Conservation (phyloP, 306 rosid genomes). For the Nissolia schottii region DNA sequence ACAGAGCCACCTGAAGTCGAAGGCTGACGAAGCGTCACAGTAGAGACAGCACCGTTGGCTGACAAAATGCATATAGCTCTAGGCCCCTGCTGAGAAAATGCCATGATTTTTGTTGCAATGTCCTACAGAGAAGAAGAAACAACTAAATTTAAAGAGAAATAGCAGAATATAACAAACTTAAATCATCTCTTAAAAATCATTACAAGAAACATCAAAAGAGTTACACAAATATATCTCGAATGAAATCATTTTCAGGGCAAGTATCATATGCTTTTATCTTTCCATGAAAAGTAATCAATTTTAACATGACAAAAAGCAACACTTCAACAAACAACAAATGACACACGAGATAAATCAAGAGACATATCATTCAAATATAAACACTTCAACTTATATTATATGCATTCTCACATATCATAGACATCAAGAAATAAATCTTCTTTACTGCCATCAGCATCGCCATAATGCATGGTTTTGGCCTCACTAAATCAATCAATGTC, state of each 20-base stretch:
- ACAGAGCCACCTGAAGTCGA: conserved; percentile 86
- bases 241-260: background rate
- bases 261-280: background rate
- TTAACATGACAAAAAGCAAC: background rate
- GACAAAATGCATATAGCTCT: conserved; percentile 82
- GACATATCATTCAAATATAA: too few species aligned
- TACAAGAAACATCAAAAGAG: background rate
- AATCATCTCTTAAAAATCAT: background rate
- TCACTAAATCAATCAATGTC: background rate
- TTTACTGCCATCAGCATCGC: background rate
- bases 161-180: background rate
- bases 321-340: conserved; percentile 1
- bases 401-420: background rate
- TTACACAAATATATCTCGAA: background rate
- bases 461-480: background rate
- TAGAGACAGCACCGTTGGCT: conserved; percentile 88
- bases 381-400: background rate
- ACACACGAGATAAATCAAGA: background rate
- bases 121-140: conserved; percentile 50
- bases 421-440: background rate
- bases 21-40: conserved; percentile 90
- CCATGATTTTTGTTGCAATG: conserved; percentile 74
- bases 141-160: background rate
- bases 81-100: conserved; percentile 92
- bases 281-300: background rate